Evolutionary conservation across 306 rosid species (phyloP), one percentile per base, ranked within the genome.

Genomic region (Pachyrhizus erosus): DNA sequence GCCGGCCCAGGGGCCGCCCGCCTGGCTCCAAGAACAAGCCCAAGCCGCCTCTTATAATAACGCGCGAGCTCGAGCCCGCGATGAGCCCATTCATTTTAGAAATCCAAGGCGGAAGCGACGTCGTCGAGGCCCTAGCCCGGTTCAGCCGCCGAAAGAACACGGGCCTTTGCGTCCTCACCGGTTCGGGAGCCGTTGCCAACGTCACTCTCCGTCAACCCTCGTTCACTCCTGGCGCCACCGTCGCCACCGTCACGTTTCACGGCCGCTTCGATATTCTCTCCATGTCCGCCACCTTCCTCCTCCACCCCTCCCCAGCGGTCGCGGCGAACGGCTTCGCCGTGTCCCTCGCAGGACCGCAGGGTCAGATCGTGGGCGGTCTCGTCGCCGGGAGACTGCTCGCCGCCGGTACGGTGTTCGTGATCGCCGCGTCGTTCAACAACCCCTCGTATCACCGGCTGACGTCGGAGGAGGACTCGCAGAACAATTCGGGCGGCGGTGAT

Each of bases 21-120:
- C 97, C 94, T 0, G 98, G 98, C 3, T 93, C 98, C 61, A 94
- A 91, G 23, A 95, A 95, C 90, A 91, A 66, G 79, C 97, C 97
- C 75, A 95, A 90, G 51, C 77, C 91, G 0, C 82, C 89, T 0
- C 85, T 90, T 9, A 40, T 88, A 24, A 85, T 87, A 1, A 79
- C 85, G 7, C 89, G 87, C 2, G 89, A 85, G 17, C 34, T 91
- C 9, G 93, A 93, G 57, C 94, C 93, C 8, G 77, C 88, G 5
- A 90, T 90, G 97, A 88, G 89, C 18, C 91, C 98, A 2, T 90
- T 89, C 85, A 82, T 95, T 70, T 91, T 95, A 0, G 98, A 95
- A 79, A 80, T 95, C 9, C 84, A 93, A 0, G 74, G 65, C 0
- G 99, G 99, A 3, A 88, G 73, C 84, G 97, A 93, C 74, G 61